Base-by-base conservation (phyloP, 495 filamentous ascomycete genomes). In the Neurospora sp. region DNA sequence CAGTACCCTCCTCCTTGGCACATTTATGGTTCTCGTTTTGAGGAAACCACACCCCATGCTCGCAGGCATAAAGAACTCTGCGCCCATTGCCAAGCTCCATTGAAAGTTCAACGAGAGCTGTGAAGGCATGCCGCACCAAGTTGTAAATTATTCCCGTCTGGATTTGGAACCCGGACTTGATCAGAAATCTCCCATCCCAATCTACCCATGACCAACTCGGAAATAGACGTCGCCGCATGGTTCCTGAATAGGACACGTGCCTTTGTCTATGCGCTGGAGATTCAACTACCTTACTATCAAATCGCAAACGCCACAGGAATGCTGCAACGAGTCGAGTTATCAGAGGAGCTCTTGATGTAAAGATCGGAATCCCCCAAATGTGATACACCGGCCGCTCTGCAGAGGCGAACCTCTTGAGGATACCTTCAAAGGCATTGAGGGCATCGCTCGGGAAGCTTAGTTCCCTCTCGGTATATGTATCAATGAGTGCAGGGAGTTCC, bases 191-290 rank as follows among this genome's bases (percentile, higher is more conserved):
- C 3, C 42, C 42, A 6, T 70, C 0, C 71, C 71, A 69, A 2
- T 65, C 71, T 0, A 42, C 7, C 71, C 71, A 72, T 69, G 59
- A 31, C 71, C 71, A 72, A 1, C 71, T 69, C 0, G 71, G 71
- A 22, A 72, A 72, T 0, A 8, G 17, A 27, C 38, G 35, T 12
- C 71, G 61, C 3, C 71, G 20, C 17, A 37, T 37, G 2, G 69
- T 59, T 27, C 27, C 27, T 27, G 27, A 27, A 27, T 27, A 27
- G 27, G 27, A 27, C 27, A 27, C 27, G 1, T 27, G 27, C 1
- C 27, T 27, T 27, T 27, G 27, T 27, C 1, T 2, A 27, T 27
- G 27, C 1, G 1, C 1, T 27, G 27, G 27, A 27, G 27, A 27
- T 27, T 27, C 27, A 27, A 27, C 27, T 27, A 27, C 27, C 27